Base-by-base conservation (phyloP, 1,284 basidiomycete species). In the Erythrobasidium hasegawianum region DNA sequence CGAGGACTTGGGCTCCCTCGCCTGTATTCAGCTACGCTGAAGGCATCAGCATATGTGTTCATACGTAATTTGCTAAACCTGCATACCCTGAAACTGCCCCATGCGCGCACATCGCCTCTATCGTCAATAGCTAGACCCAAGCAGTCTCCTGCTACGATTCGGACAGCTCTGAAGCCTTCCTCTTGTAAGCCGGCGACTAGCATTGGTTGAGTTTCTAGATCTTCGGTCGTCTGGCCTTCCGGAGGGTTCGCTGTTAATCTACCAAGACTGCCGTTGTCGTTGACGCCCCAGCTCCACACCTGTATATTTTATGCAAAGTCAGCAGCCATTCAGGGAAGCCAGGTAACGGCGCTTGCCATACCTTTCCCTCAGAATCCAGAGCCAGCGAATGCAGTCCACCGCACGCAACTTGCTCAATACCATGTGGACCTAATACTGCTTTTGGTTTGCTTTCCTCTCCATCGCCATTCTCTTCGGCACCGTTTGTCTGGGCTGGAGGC, bases 201-300 rank as follows among this genome's bases (percentile, higher is more conserved):
- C 72, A 87, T 83, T 7, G 91, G 92, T 58, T 83, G 79, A 53
- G 86, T 83, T 53, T 90, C 90, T 68, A 90, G 82, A 59, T 87
- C 85, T 71, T 94, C 90, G n/a, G 85, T 79, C 69, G 87, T 86
- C 53, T 81, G 75, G 10, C 79, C 83, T 74, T 90, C 85, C 9
- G 86, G 83, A 41, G 88, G 81, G 64, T 87, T 83, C 58, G 82
- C 80, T 1, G 90, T 93, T 67, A 84, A 77, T 66, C 91, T 84
- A n/a, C 94, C 93, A 26, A 97, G 83, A 43, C 90, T 88, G 59
- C 89, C 92, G 73, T 91, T 88, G 76, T 97, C 93, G 76, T 97
- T 96, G 70, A 90, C 86, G 53, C 92, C 92, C 79, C 88, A 93
- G 9, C 88, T 87, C 84, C 88, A 89, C 22, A 90, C 80, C 89